phyloP scores from a whole-genome alignment of 306 rosid species.

The Fragaria nilgerrensis region DNA sequence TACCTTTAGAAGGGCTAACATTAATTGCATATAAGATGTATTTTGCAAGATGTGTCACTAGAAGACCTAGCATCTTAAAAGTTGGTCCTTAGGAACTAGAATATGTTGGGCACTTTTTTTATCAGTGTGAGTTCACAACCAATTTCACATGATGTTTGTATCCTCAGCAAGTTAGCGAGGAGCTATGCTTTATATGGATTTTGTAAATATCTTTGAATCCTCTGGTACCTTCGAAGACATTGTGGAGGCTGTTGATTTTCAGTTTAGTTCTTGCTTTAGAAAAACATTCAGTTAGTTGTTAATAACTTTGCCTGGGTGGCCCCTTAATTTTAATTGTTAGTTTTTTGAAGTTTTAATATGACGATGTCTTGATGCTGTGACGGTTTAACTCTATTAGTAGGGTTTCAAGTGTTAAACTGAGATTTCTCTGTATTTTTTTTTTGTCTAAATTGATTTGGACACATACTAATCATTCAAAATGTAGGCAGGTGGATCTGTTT shows the following conservation, averaged over 20 bases:
- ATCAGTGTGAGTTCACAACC: neutral
- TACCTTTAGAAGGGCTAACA: neutral
- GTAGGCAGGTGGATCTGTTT: conserved; percentile 68
- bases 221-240: neutral
- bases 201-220: neutral
- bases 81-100: too few relatives aligned
- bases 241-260: neutral
- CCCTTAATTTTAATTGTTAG: neutral
- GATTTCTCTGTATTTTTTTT: neutral
- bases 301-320: neutral
- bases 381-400: neutral
- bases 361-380: neutral
- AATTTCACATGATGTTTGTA: neutral
- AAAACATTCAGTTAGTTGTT: neutral
- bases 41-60: neutral
- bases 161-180: neutral
- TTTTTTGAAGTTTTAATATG: neutral
- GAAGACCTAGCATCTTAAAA: neutral
- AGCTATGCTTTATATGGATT: neutral
- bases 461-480: conserved; percentile 26
- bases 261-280: neutral
- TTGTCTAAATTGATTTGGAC: conserved; percentile 2
- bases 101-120: neutral
- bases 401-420: neutral
- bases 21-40: neutral